These are phyloP conservation scores for Heliosperma pusillum DNA, from an alignment of 148 eudicot genomes.

Conservation along the genomic window DNA sequence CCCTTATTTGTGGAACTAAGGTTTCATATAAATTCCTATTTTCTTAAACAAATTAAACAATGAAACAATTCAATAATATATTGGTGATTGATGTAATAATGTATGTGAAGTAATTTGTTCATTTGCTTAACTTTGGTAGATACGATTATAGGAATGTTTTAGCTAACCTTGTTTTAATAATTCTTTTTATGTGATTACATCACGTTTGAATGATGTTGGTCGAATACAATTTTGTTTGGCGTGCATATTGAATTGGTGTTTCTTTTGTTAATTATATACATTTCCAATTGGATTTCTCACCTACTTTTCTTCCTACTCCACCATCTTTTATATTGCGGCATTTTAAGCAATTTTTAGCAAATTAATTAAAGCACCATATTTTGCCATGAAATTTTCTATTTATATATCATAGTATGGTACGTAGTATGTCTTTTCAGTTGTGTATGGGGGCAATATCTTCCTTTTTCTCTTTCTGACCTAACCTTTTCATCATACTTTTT, in stretches of 20 bases:
- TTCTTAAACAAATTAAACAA: too few species aligned
- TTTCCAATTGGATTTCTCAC: conserved; percentile 18
- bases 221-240: conserved; percentile 25
- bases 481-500: conserved; percentile 18
- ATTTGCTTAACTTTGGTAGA: conserved; percentile 5
- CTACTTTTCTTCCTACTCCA: conserved; percentile 30
- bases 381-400: conserved; percentile 17
- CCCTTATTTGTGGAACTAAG: background rate
- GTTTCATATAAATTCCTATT: background rate
- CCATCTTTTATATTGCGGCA: conserved; percentile 16
- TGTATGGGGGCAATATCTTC: conserved; percentile 20
- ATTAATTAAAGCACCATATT: conserved; percentile 9
- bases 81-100: too few species aligned
- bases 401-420: background rate
- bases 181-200: conserved; percentile 13
- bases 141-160: conserved; percentile 7
- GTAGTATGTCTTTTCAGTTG: conserved; percentile 9
- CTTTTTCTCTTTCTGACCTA: background rate
- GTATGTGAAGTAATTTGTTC: too few species aligned
- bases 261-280: conserved; percentile 22
- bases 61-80: too few species aligned
- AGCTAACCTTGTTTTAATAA: background rate
- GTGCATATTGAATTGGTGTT: conserved; percentile 11
- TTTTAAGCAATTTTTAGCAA: conserved; percentile 11
- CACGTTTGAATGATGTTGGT: conserved; percentile 20